These are phyloP conservation scores for Telopea speciosissima DNA, from an alignment of 177 flowering plant genomes.

Conservation along the genomic window DNA sequence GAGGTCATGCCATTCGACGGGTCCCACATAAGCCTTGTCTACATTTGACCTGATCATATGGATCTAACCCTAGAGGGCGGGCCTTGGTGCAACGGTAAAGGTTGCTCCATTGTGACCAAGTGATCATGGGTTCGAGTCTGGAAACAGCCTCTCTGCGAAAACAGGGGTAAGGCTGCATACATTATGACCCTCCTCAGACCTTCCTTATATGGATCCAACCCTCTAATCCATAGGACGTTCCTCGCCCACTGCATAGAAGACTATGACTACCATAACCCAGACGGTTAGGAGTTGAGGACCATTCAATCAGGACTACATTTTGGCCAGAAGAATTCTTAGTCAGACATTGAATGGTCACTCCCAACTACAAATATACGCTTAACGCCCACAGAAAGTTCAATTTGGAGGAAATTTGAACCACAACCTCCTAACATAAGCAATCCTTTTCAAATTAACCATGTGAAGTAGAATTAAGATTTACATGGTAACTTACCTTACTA, in stretches of 20 bases:
- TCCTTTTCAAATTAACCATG: not conserved
- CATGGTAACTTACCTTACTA: constrained; percentile 49
- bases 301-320: not conserved
- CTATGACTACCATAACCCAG: not conserved
- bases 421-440: not conserved
- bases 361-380: not conserved
- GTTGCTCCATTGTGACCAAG: no score
- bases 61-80: not conserved
- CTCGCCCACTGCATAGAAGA: not conserved
- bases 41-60: not conserved
- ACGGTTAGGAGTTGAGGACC: not conserved
- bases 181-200: no score
- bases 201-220: not conserved
- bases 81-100: no score
- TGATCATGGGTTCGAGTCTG: no score
- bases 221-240: not conserved
- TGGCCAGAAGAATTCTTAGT: not conserved
- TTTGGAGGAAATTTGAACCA: not conserved
- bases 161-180: no score
- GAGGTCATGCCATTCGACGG: not conserved
- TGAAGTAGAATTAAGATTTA: not conserved
- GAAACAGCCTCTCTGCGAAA: no score
- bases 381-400: not conserved
- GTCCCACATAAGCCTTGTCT: not conserved
- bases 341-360: not conserved